Base-by-base conservation (phyloP, 768 basidiomycete species). In the Hypsizygus marmoreus region DNA sequence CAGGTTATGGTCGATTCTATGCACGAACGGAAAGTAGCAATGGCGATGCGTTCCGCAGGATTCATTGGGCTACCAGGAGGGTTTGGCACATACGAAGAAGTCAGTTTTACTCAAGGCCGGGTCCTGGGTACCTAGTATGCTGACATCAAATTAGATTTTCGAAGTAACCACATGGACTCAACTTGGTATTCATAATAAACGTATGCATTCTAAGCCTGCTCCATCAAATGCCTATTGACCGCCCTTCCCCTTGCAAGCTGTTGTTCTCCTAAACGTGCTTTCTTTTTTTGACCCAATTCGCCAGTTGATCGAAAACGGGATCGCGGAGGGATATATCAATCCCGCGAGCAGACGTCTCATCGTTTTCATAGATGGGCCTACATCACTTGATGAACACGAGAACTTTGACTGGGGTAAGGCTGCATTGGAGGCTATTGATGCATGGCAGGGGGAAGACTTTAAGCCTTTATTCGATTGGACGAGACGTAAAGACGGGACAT, bases 141-240 rank as follows among this genome's bases (percentile, higher is more conserved):
- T 41, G 4, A 23, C 14, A 10, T 10, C 30, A 12, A 17, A 4
- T 31, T 53, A 91, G 88, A 68, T 91, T n/a, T 65, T 97, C 22
- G 95, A 98, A 66, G 94, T 91, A 51, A 80, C 85, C 11, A 97
- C 95, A 0, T 99, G 95, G 95, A 90, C 89, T 14, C 95, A 97
- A 59, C 64, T 97, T 4, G 87, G 88, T 14, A 86, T 95, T 32
- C 90, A 93, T 61, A 75, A 79, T 43, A 92, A 92, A 70, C 90
- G 90, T 90, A 60, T 35, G 49, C 4, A 4, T 22, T 22, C n/a
- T 19, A 25, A 24, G 22, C 13, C 28, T 10, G 1, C 17, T 28
- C 22, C 19, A 8, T 39, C 30, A 7, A 20, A 10, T 4, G 3
- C 13, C 32, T 6, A 6, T 34, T 43, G 14, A n/a, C 33, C 46